Base-by-base conservation (phyloP, 2,329 filamentous ascomycete species). In the Penicillium sp. region DNA sequence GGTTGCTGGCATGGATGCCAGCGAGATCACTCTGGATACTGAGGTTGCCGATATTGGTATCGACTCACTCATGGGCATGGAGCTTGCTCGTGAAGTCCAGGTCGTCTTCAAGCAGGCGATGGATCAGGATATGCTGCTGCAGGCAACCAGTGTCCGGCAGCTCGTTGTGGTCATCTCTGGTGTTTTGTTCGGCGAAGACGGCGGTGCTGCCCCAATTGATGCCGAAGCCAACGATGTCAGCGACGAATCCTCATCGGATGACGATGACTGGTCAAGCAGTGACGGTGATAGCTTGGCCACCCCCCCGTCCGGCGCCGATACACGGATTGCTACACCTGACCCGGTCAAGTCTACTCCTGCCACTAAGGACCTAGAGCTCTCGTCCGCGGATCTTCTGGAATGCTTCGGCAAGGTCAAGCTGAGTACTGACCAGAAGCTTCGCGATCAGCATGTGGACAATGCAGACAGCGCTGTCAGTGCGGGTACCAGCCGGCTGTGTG, bases 61-160 rank as follows among this genome's bases (percentile, higher is more conserved):
- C 35, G 81, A 84, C 66, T 84, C 81, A 0, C 71, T 84, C 0
- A 79, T 82, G 75, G 78, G 73, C 0, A 83, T 82, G 77, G 81
- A 84, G 63, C 62, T 83, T 51, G 74, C 69, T 0, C 71, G 72
- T 1, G 81, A 83, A 54, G 62, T 82, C 3, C 76, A 81, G 48
- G 54, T 57, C 1, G 62, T 63, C 0, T 81, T 83, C 59, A 70
- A 74, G 11, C 31, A 37, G 15, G 31, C n/a, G 4, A 37, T 50
- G 31, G 47, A 50, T 22, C 47, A 50, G 47, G 31, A 50, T 38
- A 37, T n/a, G 4, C 20, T 37, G 15, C 76, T 53, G 61, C 56
- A 8, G 64, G 71, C 45, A 2, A 20, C 47, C 8, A 37, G 31
- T 20, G 31, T 50, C 14, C 47, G 47, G 5, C 31, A 50, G 15